Percentiles rank a stretch among this genome's conserved stretches.
These are phyloP conservation scores for Scytalidium lignicola DNA, from an alignment of 2,329 filamentous ascomycete genomes.

Conservation along the genomic window DNA sequence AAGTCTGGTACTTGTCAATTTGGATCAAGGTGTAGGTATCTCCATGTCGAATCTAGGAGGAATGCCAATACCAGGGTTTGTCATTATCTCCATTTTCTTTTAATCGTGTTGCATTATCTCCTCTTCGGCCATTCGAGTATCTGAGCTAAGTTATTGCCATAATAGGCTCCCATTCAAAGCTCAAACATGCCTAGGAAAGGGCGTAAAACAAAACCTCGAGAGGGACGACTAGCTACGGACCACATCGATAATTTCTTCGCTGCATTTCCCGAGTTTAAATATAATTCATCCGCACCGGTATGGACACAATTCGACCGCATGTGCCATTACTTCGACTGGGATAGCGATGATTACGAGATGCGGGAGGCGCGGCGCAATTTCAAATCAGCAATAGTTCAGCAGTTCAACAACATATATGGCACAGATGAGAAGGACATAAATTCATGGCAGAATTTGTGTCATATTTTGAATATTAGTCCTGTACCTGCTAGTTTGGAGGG, in stretches of 20 bases:
- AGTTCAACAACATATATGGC: conserved; percentile 17
- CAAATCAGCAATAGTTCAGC: conserved; percentile 14
- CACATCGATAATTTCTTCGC: conserved; percentile 4
- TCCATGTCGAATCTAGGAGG: too few species aligned
- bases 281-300: conserved; percentile 1
- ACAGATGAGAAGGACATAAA: conserved; percentile 11
- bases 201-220: too few species aligned
- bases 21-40: too few species aligned
- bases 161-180: too few species aligned
- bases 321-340: conserved; percentile 5
- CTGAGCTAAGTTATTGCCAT: too few species aligned
- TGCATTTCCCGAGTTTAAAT: background rate
- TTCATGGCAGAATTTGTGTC: conserved; percentile 16
- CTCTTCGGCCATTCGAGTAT: too few species aligned
- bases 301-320: conserved; percentile 4
- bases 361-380: conserved; percentile 12
- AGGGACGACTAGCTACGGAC: too few species aligned
- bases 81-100: too few species aligned
- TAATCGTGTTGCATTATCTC: too few species aligned
- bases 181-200: too few species aligned
- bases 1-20: too few species aligned
- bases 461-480: conserved; percentile 10
- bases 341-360: conserved; percentile 8
- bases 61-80: too few species aligned
- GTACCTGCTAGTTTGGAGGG: conserved; percentile 9